Percentiles rank a stretch among this genome's conserved stretches.
phyloP scores from a whole-genome alignment of 805 yeast species.

The Candida loeiensis region DNA sequence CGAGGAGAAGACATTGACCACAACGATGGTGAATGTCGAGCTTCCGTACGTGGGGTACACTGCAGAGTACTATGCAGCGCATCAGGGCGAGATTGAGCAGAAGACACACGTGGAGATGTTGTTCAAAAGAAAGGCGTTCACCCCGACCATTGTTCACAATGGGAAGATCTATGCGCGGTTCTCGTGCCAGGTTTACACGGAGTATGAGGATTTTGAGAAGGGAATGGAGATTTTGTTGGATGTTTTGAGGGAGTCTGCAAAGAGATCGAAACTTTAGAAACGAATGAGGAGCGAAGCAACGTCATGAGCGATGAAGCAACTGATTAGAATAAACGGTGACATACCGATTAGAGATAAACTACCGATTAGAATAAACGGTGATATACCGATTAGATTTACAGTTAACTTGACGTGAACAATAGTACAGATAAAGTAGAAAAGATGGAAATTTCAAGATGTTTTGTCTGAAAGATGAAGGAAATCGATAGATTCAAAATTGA shows the following conservation, averaged over 20 bases:
- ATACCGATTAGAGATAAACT: too few relatives aligned
- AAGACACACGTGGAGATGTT: conserved; percentile 8
- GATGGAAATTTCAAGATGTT: too few relatives aligned
- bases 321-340: too few relatives aligned
- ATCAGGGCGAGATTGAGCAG: background rate
- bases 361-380: too few relatives aligned
- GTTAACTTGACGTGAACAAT: too few relatives aligned
- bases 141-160: conserved; percentile 45
- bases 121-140: conserved; percentile 35
- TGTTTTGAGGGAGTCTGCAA: conserved; percentile 10
- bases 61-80: conserved; percentile 9
- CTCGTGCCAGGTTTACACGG: conserved; percentile 60
- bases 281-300: too few relatives aligned
- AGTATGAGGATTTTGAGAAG: conserved; percentile 47
- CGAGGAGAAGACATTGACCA: conserved; percentile 29
- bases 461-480: too few relatives aligned
- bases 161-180: conserved; percentile 37
- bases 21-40: conserved; percentile 44
- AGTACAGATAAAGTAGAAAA: too few relatives aligned
- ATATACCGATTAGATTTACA: too few relatives aligned
- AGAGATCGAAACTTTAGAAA: too few relatives aligned
- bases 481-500: too few relatives aligned
- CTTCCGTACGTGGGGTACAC: conserved; percentile 27
- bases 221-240: conserved; percentile 41
- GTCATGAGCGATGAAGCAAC: too few relatives aligned